phyloP scores from a whole-genome alignment of 176 grass and related monocot genomes.

The Urochloa ruziziensis region DNA sequence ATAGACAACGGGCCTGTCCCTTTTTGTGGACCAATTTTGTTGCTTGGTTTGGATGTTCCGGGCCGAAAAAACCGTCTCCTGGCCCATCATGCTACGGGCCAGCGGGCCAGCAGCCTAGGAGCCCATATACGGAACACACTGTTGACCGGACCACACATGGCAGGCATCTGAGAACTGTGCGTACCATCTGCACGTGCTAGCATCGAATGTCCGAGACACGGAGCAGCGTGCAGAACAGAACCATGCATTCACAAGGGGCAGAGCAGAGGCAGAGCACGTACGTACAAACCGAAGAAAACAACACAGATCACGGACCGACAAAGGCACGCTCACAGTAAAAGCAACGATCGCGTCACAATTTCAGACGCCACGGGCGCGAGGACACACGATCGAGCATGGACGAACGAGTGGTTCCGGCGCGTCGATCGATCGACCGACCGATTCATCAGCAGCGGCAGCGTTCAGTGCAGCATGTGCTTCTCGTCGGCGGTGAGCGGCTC shows the following conservation, averaged over 20 bases:
- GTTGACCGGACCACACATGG: background rate
- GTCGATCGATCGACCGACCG: background rate
- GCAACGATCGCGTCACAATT: background rate
- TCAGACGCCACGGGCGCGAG: too few species aligned
- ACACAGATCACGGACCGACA: background rate
- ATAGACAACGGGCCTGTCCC: too few species aligned
- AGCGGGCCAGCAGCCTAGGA: background rate
- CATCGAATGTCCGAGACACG: background rate
- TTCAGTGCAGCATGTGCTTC: conserved; percentile 7
- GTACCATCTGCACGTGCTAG: background rate
- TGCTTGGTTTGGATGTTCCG: background rate
- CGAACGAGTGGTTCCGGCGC: background rate
- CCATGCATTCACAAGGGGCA: background rate
- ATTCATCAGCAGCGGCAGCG: too few species aligned
- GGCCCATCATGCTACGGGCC: too few species aligned
- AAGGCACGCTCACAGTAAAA: background rate
- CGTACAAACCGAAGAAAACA: background rate
- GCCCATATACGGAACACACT: background rate
- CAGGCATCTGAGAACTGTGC: background rate
- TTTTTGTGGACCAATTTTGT: too few species aligned
- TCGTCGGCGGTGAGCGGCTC: conserved; percentile 43
- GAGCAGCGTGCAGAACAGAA: background rate
- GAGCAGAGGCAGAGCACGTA: background rate
- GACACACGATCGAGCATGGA: background rate
- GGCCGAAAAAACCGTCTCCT: background rate